phyloP scores from a whole-genome alignment of 2,329 filamentous ascomycete species.

The Alternaria sp. region DNA sequence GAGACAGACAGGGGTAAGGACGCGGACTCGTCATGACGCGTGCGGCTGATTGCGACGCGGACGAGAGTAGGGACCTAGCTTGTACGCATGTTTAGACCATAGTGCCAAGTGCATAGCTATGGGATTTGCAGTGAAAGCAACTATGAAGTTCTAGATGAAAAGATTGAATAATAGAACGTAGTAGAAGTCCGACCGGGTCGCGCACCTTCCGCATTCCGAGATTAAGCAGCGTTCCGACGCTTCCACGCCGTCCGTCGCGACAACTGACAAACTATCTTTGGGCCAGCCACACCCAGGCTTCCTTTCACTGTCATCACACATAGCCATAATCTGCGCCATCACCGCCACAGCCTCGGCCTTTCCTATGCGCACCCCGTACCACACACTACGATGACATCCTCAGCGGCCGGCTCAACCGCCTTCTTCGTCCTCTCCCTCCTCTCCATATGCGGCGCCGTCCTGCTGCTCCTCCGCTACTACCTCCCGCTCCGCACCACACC shows the following conservation, averaged over 20 bases:
- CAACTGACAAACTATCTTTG: slow-evolving; percentile 6
- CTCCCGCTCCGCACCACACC: slow-evolving; percentile 89
- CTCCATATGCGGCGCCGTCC: slow-evolving; percentile 74
- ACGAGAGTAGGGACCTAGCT: slow-evolving; percentile 1
- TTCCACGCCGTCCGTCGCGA: slow-evolving; percentile 8
- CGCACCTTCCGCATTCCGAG: slow-evolving; percentile 27
- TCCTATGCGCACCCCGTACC: slow-evolving; percentile 22
- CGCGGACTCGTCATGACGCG: slow-evolving; percentile 5
- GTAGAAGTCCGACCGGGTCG: slow-evolving; percentile 4
- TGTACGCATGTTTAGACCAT: background rate
- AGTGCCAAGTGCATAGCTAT: background rate
- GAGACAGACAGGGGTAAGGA: background rate
- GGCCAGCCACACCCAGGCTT: background rate
- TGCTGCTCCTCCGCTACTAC: slow-evolving; percentile 87
- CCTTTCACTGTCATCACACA: slow-evolving; percentile 3
- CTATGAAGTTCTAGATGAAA: background rate
- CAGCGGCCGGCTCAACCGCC: slow-evolving; percentile 77
- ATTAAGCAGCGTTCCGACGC: slow-evolving; percentile 18
- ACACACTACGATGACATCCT: slow-evolving; percentile 53
- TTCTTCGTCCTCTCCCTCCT: slow-evolving; percentile 78
- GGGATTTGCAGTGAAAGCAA: background rate
- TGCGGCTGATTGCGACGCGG: slow-evolving; percentile 7
- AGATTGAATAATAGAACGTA: background rate
- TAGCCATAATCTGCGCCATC: background rate
- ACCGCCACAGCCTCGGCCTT: slow-evolving; percentile 2